phyloP scores from a whole-genome alignment of 805 yeast species.

The Sugiyamaella americana region DNA sequence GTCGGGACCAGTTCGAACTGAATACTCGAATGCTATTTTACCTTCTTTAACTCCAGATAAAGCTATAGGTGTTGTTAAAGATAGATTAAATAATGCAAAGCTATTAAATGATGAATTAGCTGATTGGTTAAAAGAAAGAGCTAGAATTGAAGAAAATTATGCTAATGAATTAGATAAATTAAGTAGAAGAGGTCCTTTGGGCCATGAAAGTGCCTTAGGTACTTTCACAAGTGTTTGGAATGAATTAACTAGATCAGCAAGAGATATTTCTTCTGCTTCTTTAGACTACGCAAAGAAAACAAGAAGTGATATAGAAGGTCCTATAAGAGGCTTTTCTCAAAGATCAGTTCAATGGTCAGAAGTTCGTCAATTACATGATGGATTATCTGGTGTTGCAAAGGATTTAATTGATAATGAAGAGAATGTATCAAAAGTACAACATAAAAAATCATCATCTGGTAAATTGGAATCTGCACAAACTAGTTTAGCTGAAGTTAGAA shows the following conservation, averaged over 20 bases:
- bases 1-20: slow-evolving; percentile 6
- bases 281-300: slow-evolving; percentile 33
- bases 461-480: slow-evolving; percentile 23
- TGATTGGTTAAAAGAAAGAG: slow-evolving; percentile 51
- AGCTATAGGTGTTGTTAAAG: slow-evolving; percentile 53
- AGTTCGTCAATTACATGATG: slow-evolving; percentile 42
- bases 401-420: slow-evolving; percentile 33
- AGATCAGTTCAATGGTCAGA: slow-evolving; percentile 49
- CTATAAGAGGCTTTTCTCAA: slow-evolving; percentile 40
- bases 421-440: slow-evolving; percentile 35
- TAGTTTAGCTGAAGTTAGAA: slow-evolving; percentile 37
- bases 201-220: slow-evolving; percentile 23
- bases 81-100: slow-evolving; percentile 51
- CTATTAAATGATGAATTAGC: slow-evolving; percentile 55
- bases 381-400: slow-evolving; percentile 40
- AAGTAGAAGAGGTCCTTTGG: slow-evolving; percentile 26
- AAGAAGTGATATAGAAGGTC: slow-evolving; percentile 34
- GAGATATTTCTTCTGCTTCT: slow-evolving; percentile 27
- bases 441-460: slow-evolving; percentile 9
- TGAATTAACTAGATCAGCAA: slow-evolving; percentile 22
- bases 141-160: slow-evolving; percentile 43
- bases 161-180: slow-evolving; percentile 42
- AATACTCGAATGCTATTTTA: slow-evolving; percentile 38
- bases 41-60: slow-evolving; percentile 48
- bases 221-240: slow-evolving; percentile 26